Conservation (phyloP, 2,329 filamentous ascomycete species). For the Botrytis fragariae region DNA sequence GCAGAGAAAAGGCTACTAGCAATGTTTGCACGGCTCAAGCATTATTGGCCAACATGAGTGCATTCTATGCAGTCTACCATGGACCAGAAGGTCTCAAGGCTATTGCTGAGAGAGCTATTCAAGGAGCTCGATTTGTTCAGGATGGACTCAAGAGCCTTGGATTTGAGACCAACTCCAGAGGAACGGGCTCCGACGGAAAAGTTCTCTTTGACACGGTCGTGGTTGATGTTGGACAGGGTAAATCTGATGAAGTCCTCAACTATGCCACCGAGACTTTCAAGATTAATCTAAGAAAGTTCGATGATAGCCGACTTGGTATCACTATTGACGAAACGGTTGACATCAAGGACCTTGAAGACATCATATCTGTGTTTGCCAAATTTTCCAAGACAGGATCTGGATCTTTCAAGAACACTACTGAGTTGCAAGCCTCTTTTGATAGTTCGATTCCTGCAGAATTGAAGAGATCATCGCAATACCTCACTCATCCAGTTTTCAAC, state of each 20-base stretch:
- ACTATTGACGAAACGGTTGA: conserved; percentile 75
- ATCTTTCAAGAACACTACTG: conserved; percentile 38
- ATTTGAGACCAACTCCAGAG: conserved; percentile 59
- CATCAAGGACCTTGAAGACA: conserved; percentile 53
- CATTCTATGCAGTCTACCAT: conserved; percentile 92
- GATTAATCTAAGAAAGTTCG: conserved; percentile 63
- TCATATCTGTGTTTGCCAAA: conserved; percentile 55
- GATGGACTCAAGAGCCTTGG: conserved; percentile 61
- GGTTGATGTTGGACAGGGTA: conserved; percentile 54
- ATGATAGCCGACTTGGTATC: conserved; percentile 62
- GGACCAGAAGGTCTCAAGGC: conserved; percentile 78
- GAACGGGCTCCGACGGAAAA: conserved; percentile 53
- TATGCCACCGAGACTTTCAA: conserved; percentile 49
- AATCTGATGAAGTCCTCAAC: conserved; percentile 51
- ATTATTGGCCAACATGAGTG: conserved; percentile 90
- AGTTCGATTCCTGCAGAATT: conserved; percentile 55
- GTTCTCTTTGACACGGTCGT: conserved; percentile 79
- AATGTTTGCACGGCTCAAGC: conserved; percentile 97
- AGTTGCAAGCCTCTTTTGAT: conserved; percentile 44
- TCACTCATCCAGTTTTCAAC: conserved; percentile 94
- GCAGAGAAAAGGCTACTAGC: conserved; percentile 93
- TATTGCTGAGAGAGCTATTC: conserved; percentile 76
- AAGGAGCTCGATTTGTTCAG: conserved; percentile 68
- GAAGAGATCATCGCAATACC: conserved; percentile 68
- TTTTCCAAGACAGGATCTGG: conserved; percentile 29